Percentiles rank a stretch among this genome's conserved stretches.
Evolutionary conservation across 164 flowering plant genomes (phyloP).

Genomic region (Dillenia turbinata): DNA sequence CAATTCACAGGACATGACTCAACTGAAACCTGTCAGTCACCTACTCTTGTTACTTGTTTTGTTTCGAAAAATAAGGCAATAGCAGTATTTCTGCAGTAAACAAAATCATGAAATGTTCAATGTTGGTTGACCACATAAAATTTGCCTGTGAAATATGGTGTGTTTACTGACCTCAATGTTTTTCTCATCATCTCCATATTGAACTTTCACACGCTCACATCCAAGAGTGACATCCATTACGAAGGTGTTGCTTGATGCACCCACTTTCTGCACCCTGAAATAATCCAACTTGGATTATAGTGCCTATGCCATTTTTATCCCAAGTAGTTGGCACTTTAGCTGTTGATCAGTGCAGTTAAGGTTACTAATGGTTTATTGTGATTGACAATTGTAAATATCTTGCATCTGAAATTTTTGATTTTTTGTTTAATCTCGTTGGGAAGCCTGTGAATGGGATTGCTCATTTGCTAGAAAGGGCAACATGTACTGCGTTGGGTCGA

Average conservation of each 20-base stretch:
- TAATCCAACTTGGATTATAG: background rate
- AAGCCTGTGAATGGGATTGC: too few species aligned
- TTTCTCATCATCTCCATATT: constrained; percentile 54
- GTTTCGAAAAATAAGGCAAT: background rate
- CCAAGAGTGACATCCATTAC: constrained; percentile 54
- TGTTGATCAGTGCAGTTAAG: background rate
- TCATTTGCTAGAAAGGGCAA: too few species aligned
- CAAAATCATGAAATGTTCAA: too few species aligned
- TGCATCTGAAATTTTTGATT: too few species aligned
- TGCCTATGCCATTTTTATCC: background rate
- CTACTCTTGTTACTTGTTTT: background rate
- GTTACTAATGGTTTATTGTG: too few species aligned
- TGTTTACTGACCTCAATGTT: constrained; percentile 39
- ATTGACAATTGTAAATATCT: too few species aligned
- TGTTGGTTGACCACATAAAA: background rate
- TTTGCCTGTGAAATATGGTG: background rate
- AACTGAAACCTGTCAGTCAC: constrained; percentile 40
- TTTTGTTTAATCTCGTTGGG: too few species aligned
- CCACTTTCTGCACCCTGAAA: constrained; percentile 67
- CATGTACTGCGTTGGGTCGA: too few species aligned
- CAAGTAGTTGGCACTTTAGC: too few species aligned
- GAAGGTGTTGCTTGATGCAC: constrained; percentile 63
- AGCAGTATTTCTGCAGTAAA: too few species aligned
- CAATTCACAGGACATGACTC: constrained; percentile 78
- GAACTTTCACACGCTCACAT: constrained; percentile 58